Evolutionary conservation across 139 green algal genomes (phyloP).

Genomic region (Chlorella vulgaris): DNA sequence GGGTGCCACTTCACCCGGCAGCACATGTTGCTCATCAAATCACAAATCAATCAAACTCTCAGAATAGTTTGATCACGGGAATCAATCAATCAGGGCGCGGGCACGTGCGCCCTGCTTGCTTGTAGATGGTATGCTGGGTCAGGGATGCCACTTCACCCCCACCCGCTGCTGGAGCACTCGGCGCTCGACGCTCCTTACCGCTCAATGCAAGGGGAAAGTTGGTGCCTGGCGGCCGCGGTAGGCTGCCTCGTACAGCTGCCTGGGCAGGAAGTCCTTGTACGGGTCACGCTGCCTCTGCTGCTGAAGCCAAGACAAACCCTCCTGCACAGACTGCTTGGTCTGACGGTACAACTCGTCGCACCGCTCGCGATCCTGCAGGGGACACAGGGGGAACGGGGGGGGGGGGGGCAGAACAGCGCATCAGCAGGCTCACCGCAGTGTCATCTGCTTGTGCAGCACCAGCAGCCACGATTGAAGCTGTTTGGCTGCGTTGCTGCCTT

Average conservation of each 20-base stretch:
- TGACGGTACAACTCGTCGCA: conserved; percentile 70
- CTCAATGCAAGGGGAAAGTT: conserved; percentile 68
- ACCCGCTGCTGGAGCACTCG: too few relatives aligned
- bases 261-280: conserved; percentile 72
- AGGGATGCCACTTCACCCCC: too few relatives aligned
- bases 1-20: background rate
- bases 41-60: background rate
- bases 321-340: conserved; percentile 66
- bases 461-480: too few relatives aligned
- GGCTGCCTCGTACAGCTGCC: conserved; percentile 79
- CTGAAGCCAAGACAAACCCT: conserved; percentile 75
- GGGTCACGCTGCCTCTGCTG: conserved; percentile 75
- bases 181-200: too few relatives aligned
- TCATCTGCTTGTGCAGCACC: too few relatives aligned
- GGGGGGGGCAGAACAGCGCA: too few relatives aligned
- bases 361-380: conserved; percentile 54
- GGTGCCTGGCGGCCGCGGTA: conserved; percentile 73
- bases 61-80: background rate
- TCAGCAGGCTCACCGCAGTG: too few relatives aligned
- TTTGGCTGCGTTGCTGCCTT: too few relatives aligned
- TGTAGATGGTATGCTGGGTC: too few relatives aligned
- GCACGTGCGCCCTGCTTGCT: too few relatives aligned
- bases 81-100: too few relatives aligned
- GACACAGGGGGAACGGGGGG: background rate
- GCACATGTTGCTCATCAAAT: background rate